Base-by-base conservation (phyloP, 2,329 filamentous ascomycete species). In the Colletotrichum sp. region DNA sequence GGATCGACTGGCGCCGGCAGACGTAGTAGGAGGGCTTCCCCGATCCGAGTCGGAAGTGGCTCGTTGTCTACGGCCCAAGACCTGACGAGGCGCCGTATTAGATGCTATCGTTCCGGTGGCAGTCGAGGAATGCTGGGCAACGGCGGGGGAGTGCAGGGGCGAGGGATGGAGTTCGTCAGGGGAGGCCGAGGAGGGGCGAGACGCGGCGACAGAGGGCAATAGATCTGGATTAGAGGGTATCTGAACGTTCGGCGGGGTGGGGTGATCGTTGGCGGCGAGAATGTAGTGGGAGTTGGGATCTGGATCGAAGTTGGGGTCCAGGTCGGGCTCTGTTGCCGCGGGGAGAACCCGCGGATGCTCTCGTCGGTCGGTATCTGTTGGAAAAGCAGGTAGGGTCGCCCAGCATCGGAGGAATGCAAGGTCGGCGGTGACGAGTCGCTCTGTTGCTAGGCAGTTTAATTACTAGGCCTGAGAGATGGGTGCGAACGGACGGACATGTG, bases 221-320 rank as follows among this genome's bases (percentile, higher is more conserved):
- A 84, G 77, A 79, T 83, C 83, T 80, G 86, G 85, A 86, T 84
- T 87, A 81, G 87, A 82, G 85, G 89, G 82, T 84, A 85, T 84
- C 82, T 86, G 83, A 80, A 87, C 84, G 85, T 86, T 84, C 79
- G 86, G 89, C 88, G 90, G 88, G 83, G 87, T 88, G 86, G 89
- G 85, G 89, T 91, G 90, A 88, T 90, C 85, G 92, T 93, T 93
- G 91, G 93, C 87, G 88, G 89, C 79, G 80, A 81, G 78, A 73
- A 80, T 79, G 82, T 81, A 80, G 79, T 78, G 81, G 79, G 81
- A 82, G 79, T 79, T 81, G 78, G 83, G 77, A 79, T 69, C 70
- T 66, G 71, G 64, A 71, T 80, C 79, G 79, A 80, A 82, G 79
- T 82, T 80, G 81, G 79, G 81, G 81, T 86, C 85, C 85, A 86